Evolutionary conservation across 805 yeast species (phyloP), one percentile per base, ranked within the genome.

Genomic region (Sugiyamaella floridensis): DNA sequence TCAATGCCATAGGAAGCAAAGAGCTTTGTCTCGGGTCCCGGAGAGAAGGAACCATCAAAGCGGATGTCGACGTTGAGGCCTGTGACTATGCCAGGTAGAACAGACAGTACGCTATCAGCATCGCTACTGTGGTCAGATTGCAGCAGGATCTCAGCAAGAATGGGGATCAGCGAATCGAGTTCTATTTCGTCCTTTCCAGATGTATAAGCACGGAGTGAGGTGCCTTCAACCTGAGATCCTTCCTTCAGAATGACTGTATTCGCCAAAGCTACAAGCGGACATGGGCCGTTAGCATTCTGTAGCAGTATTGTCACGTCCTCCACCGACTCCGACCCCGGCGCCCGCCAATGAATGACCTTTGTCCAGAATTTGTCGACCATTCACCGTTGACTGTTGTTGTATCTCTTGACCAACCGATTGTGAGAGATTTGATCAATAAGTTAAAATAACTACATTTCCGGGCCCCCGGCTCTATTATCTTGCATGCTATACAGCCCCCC

Each of bases 231-330:
- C 2, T 55, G 54, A 14, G 54, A 61, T 7, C 63, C 60, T 12
- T 75, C 75, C 2, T 80, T 70, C 16, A 89, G 66, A 6, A 88
- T 64, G 14, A 90, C 65, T 0, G 88, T 78, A 64, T 90, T 90
- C 47, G 81, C 76, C 42, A 90, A 69, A 0, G 96, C 90, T 12
- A 90, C 76, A 40, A 90, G 67, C 1, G 96, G 95, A 64, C 96
- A 89, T 0, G 97, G 96, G 0, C 97, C 97, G 62, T 89, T 88
- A 47, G 70, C 73, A 56, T 87, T 86, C 70, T 89, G 97, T 18
- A 88, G 67, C 2, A 90, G 69, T 34, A 89, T 79, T 1, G 68
- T 43, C 0, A 50, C 40, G 16, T 53, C 53, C 41, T 37, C 46
- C 5, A 16, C 48, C n/a, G 34, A 12, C 4, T 32, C 47, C 22